Evolutionary conservation across 257 asterid genomes (phyloP).

Genomic region (Capsicum baccatum): DNA sequence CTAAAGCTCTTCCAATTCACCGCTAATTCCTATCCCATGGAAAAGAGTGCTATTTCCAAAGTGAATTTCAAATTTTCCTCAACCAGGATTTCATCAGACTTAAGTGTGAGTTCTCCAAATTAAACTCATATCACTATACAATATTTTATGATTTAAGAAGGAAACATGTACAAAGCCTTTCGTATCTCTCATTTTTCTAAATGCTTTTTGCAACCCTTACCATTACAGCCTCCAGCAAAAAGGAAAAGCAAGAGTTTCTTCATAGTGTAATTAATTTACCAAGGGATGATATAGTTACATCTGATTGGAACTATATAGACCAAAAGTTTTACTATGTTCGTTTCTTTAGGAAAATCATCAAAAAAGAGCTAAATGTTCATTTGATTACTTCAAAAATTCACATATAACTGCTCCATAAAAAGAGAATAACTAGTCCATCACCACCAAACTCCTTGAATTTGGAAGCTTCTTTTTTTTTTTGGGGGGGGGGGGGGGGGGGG

Average conservation of each 20-base stretch:
- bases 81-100: not conserved
- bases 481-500: too few relatives aligned
- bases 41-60: not conserved
- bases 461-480: not conserved
- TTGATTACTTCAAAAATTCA: slow-evolving; percentile 13
- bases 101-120: slow-evolving; percentile 1
- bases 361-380: not conserved
- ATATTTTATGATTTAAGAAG: not conserved
- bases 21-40: slow-evolving; percentile 6
- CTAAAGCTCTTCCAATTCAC: slow-evolving; percentile 12
- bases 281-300: not conserved
- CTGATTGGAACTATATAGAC: not conserved
- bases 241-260: not conserved
- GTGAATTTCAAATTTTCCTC: slow-evolving; percentile 2
- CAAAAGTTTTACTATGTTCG: not conserved
- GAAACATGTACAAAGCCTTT: not conserved
- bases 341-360: not conserved
- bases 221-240: not conserved
- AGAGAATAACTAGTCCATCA: not conserved
- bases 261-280: not conserved
- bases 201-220: not conserved
- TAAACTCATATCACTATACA: not conserved
- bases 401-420: not conserved
- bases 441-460: slow-evolving; percentile 14
- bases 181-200: slow-evolving; percentile 1